These are phyloP conservation scores for Jackrogersella minutella DNA, from an alignment of 495 filamentous ascomycete species.

Conservation along the genomic window DNA sequence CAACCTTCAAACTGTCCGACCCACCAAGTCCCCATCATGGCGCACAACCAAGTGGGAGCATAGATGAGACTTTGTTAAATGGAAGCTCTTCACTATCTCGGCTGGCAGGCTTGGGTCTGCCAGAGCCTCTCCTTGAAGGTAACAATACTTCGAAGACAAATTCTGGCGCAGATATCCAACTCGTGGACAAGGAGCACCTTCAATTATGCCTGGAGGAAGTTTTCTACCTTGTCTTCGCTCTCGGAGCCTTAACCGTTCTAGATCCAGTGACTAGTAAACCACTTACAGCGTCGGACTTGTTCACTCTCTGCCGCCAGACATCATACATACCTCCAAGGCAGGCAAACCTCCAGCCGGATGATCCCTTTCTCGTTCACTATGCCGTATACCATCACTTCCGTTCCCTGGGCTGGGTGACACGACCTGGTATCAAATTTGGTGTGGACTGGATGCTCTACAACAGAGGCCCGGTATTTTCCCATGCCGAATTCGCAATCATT, in stretches of 20 bases:
- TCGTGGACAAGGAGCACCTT: conserved; percentile 86
- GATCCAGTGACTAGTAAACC: conserved; percentile 61
- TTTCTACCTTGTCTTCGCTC: conserved; percentile 85
- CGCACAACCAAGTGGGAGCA: conserved; percentile 26
- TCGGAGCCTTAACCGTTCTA: conserved; percentile 77
- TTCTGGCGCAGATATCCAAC: conserved; percentile 32
- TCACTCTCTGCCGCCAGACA: conserved; percentile 69
- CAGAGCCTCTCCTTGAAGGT: conserved; percentile 9
- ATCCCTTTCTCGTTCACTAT: conserved; percentile 87
- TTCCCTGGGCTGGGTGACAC: conserved; percentile 94
- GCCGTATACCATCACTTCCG: conserved; percentile 95
- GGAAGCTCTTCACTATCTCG: conserved; percentile 20
- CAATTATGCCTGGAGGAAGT: conserved; percentile 90
- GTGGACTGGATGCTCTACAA: conserved; percentile 94
- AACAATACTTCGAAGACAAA: not conserved
- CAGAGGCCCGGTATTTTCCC: conserved; percentile 91
- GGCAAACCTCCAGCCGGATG: conserved; percentile 65
- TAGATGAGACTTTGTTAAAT: conserved; percentile 13
- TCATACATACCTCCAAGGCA: conserved; percentile 72
- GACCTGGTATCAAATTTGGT: conserved; percentile 92
- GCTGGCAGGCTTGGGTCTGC: conserved; percentile 28
- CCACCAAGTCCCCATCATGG: conserved; percentile 49
- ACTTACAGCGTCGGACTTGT: conserved; percentile 61
- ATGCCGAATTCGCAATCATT: conserved; percentile 89
- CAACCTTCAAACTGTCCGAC: conserved; percentile 59